phyloP scores from a whole-genome alignment of 1,284 basidiomycete species.

The Ganoderma lingzhi region DNA sequence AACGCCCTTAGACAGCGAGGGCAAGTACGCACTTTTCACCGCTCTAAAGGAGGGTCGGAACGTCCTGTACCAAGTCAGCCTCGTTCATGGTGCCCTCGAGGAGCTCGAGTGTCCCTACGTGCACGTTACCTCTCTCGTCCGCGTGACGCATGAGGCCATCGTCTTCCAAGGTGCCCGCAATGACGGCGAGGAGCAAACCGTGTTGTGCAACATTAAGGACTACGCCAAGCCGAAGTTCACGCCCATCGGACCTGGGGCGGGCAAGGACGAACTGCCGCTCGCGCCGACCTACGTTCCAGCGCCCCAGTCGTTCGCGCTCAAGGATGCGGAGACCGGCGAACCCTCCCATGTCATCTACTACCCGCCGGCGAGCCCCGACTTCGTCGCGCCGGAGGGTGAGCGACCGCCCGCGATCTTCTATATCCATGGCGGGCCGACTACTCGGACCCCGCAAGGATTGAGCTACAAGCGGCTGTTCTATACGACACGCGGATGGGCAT shows the following conservation, averaged over 20 bases:
- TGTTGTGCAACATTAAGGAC: constrained; percentile 46
- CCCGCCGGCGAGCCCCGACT: constrained; percentile 67
- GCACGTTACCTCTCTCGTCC: constrained; percentile 49
- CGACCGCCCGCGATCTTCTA: constrained; percentile 70
- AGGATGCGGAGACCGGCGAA: constrained; percentile 45
- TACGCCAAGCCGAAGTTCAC: constrained; percentile 40
- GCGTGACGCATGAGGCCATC: constrained; percentile 45
- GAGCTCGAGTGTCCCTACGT: constrained; percentile 56
- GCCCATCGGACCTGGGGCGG: constrained; percentile 40
- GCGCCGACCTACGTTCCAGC: constrained; percentile 49
- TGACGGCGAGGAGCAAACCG: constrained; percentile 49
- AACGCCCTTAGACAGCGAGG: constrained; percentile 54
- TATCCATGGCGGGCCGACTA: constrained; percentile 76
- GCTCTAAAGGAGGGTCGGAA: constrained; percentile 58
- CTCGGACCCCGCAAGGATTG: constrained; percentile 52
- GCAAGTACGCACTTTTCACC: constrained; percentile 53
- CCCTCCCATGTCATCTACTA: constrained; percentile 68
- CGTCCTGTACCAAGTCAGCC: constrained; percentile 56
- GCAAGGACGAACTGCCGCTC: constrained; percentile 35
- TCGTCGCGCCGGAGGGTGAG: constrained; percentile 57
- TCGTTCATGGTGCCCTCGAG: constrained; percentile 44
- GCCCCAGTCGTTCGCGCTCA: constrained; percentile 54
- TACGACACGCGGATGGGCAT: constrained; percentile 72
- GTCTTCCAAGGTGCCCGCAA: constrained; percentile 56
- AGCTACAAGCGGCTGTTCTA: constrained; percentile 66